phyloP scores from a whole-genome alignment of 768 basidiomycete genomes.

The Coprinellus aureogranulatus region DNA sequence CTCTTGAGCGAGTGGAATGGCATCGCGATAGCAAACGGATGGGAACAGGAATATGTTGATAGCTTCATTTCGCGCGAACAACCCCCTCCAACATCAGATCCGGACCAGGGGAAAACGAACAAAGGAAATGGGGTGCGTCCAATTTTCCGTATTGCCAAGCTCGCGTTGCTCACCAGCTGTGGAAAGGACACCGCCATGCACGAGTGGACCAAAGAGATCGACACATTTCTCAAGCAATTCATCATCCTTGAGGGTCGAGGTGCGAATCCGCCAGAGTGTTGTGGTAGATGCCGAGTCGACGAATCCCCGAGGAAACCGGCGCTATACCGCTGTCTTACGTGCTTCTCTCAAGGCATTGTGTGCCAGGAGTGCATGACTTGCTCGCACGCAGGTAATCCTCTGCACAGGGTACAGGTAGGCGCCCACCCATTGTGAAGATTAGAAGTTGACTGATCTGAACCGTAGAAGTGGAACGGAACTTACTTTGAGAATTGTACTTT shows the following conservation, averaged over 20 bases:
- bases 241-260: slow-evolving; percentile 9
- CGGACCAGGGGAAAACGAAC: neutral
- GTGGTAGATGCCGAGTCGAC: neutral
- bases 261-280: neutral
- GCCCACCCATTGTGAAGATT: neutral
- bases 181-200: neutral
- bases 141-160: neutral
- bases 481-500: neutral
- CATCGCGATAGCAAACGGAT: neutral
- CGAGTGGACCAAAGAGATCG: neutral
- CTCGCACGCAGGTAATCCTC: neutral
- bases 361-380: neutral
- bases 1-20: no score
- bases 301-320: no score
- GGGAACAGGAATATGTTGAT: neutral
- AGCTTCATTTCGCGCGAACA: neutral
- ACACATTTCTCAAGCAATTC: slow-evolving; percentile 4
- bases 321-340: neutral
- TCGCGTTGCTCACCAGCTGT: neutral
- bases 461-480: neutral
- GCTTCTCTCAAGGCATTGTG: neutral
- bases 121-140: neutral
- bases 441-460: neutral
- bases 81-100: neutral
- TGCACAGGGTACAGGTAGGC: neutral